A percentile compares a stretch with the other conserved stretches of the same genome.
Conservation (phyloP, 192 early-diverging fungal genomes). For the Umbelopsis sp. region DNA sequence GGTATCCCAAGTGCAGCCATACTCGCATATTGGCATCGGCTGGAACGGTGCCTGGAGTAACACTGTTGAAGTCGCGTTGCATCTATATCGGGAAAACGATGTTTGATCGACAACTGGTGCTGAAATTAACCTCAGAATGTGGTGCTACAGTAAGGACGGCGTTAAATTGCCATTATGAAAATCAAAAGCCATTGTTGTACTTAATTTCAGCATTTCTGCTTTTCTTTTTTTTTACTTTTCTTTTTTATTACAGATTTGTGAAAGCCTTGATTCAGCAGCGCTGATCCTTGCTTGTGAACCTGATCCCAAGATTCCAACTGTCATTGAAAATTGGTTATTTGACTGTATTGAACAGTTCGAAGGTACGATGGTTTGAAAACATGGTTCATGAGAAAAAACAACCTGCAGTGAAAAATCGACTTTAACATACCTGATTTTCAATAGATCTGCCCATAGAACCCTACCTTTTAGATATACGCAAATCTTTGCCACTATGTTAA, state of each 20-base stretch:
- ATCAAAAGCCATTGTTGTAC: background rate
- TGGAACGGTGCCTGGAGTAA: background rate
- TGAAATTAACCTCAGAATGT: background rate
- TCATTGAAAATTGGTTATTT: constrained; percentile 16
- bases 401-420: background rate
- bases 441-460: background rate
- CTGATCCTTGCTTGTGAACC: background rate
- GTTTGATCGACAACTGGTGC: background rate
- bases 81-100: constrained; percentile 11
- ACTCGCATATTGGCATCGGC: background rate
- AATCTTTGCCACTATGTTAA: no score
- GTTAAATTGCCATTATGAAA: background rate
- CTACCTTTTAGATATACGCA: background rate
- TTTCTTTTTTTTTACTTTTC: no score
- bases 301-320: background rate
- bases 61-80: background rate
- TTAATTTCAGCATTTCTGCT: background rate
- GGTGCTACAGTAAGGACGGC: background rate
- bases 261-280: background rate
- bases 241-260: background rate
- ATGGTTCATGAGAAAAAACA: background rate
- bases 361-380: background rate
- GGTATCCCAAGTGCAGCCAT: background rate
- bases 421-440: background rate
- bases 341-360: constrained; percentile 16